Conservation (phyloP, 106 monocot genomes). For the Narthecium ossifragum region DNA sequence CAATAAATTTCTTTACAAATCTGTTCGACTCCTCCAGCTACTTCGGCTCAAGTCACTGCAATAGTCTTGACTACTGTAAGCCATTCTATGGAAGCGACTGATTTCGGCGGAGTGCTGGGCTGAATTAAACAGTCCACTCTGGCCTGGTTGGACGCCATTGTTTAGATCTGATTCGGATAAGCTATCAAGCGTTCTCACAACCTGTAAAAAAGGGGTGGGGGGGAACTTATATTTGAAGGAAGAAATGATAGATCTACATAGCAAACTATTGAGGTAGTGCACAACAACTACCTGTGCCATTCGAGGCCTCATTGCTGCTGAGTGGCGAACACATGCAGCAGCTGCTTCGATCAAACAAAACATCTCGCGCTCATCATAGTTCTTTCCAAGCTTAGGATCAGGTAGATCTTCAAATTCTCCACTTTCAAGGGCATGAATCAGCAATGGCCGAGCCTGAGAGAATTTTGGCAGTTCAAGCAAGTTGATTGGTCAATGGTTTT, state of each 20-base stretch:
- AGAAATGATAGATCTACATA: no score
- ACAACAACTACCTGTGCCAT: conserved; percentile 61
- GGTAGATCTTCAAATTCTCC: conserved; percentile 49
- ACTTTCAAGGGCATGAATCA: conserved; percentile 48
- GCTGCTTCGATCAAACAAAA: conserved; percentile 63
- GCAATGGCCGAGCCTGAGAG: conserved; percentile 49
- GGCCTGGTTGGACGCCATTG: conserved; percentile 54
- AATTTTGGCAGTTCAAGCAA: not conserved
- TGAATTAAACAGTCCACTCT: conserved; percentile 42
- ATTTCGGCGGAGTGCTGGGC: conserved; percentile 44
- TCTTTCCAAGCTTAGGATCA: conserved; percentile 53
- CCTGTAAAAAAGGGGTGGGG: not conserved
- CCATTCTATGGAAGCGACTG: conserved; percentile 39
- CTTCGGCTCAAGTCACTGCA: conserved; percentile 34
- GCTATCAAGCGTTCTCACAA: conserved; percentile 44
- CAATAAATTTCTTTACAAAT: conserved; percentile 17
- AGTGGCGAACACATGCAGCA: conserved; percentile 68
- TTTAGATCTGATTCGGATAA: conserved; percentile 39
- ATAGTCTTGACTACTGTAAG: conserved; percentile 34
- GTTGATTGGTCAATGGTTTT: no score
- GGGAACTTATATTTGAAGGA: no score
- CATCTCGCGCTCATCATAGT: conserved; percentile 47
- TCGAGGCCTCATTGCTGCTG: conserved; percentile 65
- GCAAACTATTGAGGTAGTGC: no score
- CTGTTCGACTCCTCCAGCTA: conserved; percentile 13